These are phyloP conservation scores for Omphalotus guepiniiformis DNA, from an alignment of 768 basidiomycete genomes.

Conservation along the genomic window DNA sequence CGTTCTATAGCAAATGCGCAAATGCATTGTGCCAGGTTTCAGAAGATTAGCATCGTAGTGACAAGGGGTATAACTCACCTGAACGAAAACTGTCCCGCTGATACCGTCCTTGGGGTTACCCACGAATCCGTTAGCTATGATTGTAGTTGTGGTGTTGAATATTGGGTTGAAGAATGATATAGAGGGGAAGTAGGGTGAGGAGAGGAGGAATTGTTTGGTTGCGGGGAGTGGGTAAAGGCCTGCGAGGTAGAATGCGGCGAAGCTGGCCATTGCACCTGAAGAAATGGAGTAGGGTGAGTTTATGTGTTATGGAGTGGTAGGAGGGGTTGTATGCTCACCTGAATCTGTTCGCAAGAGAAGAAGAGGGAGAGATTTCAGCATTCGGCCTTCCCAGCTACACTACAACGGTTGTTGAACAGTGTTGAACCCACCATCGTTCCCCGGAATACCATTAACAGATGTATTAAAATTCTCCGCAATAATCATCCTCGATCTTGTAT, in stretches of 20 bases:
- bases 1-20: slow-evolving; percentile 33
- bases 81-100: slow-evolving; percentile 52
- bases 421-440: slow-evolving; percentile 64
- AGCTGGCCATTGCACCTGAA: slow-evolving; percentile 61
- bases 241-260: slow-evolving; percentile 51
- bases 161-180: slow-evolving; percentile 60
- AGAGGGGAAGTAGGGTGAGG: slow-evolving; percentile 57
- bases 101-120: slow-evolving; percentile 51
- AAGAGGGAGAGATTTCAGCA: too few species aligned
- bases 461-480: slow-evolving; percentile 56
- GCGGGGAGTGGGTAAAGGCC: slow-evolving; percentile 64
- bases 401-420: too few species aligned
- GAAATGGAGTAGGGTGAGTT: neutral
- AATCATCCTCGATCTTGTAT: slow-evolving; percentile 48
- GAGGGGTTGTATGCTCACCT: neutral
- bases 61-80: slow-evolving; percentile 31
- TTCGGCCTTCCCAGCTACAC: too few species aligned
- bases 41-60: neutral
- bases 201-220: slow-evolving; percentile 53
- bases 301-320: neutral
- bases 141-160: slow-evolving; percentile 53
- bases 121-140: slow-evolving; percentile 42
- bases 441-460: slow-evolving; percentile 52
- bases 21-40: neutral
- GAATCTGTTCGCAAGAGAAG: slow-evolving; percentile 10